Evolutionary conservation across 129 eudicot species (phyloP).

Genomic region (Helianthus tuberosus): DNA sequence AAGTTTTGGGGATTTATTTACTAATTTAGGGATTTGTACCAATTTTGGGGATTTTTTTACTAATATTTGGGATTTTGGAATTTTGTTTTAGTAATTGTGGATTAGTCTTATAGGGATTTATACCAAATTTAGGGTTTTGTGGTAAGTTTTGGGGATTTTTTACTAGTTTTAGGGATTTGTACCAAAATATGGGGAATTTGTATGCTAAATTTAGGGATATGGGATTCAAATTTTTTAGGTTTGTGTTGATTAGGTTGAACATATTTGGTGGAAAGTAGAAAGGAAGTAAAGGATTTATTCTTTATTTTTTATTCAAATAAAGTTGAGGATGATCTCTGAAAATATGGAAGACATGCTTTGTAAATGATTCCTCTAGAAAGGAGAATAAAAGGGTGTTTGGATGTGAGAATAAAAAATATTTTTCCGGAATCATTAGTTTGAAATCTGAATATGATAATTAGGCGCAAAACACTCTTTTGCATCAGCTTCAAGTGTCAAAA

Average conservation of each 20-base stretch:
- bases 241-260: slow-evolving; percentile 11
- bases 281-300: slow-evolving; percentile 4
- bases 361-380: neutral
- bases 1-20: neutral
- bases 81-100: too few species aligned
- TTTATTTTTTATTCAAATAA: slow-evolving; percentile 6
- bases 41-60: too few species aligned
- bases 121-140: too few species aligned
- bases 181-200: neutral
- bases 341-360: slow-evolving; percentile 14
- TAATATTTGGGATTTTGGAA: too few species aligned
- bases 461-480: neutral
- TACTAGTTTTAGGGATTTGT: neutral
- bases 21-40: neutral
- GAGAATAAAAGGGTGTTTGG: slow-evolving; percentile 7
- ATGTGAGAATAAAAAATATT: neutral
- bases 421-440: neutral
- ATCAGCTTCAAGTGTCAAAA: neutral
- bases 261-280: slow-evolving; percentile 26
- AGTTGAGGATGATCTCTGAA: slow-evolving; percentile 13
- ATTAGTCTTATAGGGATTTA: too few species aligned
- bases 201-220: neutral
- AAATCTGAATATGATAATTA: neutral
- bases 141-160: neutral
- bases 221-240: neutral